Evolutionary conservation across 441 rosid species (phyloP), one percentile per base, ranked within the genome.

Genomic region (Lepidium campestre): DNA sequence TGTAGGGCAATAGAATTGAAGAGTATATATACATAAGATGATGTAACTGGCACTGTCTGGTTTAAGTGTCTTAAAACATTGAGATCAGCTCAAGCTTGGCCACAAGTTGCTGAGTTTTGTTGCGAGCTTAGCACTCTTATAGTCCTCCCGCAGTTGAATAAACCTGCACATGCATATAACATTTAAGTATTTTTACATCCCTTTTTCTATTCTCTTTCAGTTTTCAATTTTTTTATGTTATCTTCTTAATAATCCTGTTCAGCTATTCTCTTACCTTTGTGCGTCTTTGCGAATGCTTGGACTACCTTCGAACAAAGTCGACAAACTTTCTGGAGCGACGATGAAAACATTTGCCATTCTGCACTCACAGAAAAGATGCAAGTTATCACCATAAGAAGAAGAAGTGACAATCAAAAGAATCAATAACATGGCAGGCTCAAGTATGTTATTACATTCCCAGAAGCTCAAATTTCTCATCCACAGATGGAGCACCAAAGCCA

Each of bases 301-400:
- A 25, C 91, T 86, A 27, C 99, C 99, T 83, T 95, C 99, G 45
- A 90, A 86, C 88, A 94, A 75, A 55, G 89, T 72, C 70, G 96
- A 83, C 73, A 91, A 89, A 62, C 99, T 95, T 77, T 95, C 98
- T 52, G 99, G 96, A 58, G 99, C 97, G 50, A 91, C 98, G 53
- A 91, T 87, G 65, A 95, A 95, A 29, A 88, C 99, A 71, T 90
- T 95, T 58, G 98, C 97, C 90, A 83, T 74, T 70, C 98, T 95
- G 86, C 63, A 80, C 37, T 72, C 25, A 47, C 72, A 79, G 5
- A 56, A 55, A 27, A 25, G 18, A n/a, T 37, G 44, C 13, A 46
- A 5, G 9, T 50, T 10, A 36, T 65, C 75, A 69, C 68, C 29
- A 36, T 41, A 48, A 10, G 2, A 34, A n/a, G 15, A 27, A 27